Evolutionary conservation across 2,329 filamentous ascomycete species (phyloP), one percentile per base, ranked within the genome.

Genomic region (Exophiala aquamarina): DNA sequence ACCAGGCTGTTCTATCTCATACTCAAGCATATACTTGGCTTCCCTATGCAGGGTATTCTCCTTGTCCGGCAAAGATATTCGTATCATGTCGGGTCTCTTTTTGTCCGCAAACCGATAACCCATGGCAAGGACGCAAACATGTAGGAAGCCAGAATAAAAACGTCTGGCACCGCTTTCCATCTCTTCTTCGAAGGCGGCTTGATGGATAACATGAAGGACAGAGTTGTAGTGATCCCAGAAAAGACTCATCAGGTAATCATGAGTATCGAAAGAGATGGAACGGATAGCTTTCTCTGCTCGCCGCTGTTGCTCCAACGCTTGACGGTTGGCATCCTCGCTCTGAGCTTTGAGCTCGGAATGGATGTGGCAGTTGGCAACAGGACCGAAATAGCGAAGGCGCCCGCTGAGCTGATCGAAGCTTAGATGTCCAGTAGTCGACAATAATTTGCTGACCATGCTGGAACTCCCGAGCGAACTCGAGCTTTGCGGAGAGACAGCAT

Each of bases 121-220:
- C 28, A 49, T 38, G 18, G 43, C 45, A 8, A 52, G 41, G 18
- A 52, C 45, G 36, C 49, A 52, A 23, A 52, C 31, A 28, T 52
- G 49, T 20, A 52, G 41, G 15, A 49, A 49, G 8, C 43, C 43
- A 13, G 39, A 44, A 15, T 52, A 52, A 23, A 38, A 44, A n/a
- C n/a, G 43, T 11, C 43, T 34, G 13, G n/a, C n/a, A 15, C 43
- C 43, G 19, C n/a, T 13, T 18, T 46, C 23, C 8, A 6, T 18
- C 14, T 26, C 43, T 7, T 46, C 15, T 40, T 46, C 43, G 20
- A 46, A 46, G 7, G 34, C 43, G 7, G 34, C 35, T 39, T 35
- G 19, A 18, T 46, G 43, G 34, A 46, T 33, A 14, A 46, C 35
- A 40, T 46, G 43, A 23, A 44, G 35, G 26, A 44, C 41, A 7